A percentile compares a stretch with the other conserved stretches of the same genome.
These are phyloP conservation scores for Nemania sp. DNA, from an alignment of 2,329 filamentous ascomycete species.

Conservation along the genomic window DNA sequence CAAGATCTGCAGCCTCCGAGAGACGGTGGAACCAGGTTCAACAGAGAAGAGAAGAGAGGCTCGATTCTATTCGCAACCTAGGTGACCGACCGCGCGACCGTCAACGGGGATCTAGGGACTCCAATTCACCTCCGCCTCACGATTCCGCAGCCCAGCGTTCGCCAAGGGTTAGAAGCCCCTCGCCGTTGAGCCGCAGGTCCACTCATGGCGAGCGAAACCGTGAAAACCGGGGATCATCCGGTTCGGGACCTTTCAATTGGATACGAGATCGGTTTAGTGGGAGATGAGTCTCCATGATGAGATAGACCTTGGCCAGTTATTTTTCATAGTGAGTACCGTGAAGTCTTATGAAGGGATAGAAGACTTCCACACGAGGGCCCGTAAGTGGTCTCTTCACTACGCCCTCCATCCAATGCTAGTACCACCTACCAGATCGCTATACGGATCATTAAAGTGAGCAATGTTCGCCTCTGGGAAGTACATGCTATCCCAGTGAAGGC, in stretches of 20 bases:
- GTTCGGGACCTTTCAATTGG: conserved; percentile 49
- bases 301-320: neutral
- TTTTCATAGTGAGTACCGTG: neutral
- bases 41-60: conserved; percentile 28
- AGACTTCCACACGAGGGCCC: neutral
- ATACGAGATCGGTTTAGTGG: conserved; percentile 47
- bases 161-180: conserved; percentile 35
- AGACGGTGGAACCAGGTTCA: conserved; percentile 31
- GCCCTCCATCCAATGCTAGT: no score
- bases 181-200: conserved; percentile 32
- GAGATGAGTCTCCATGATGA: conserved; percentile 28
- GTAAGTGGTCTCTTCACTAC: neutral
- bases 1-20: conserved; percentile 24
- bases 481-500: neutral
- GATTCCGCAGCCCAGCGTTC: conserved; percentile 23
- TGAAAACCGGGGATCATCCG: conserved; percentile 41
- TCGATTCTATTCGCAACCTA: conserved; percentile 29
- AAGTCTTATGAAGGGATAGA: neutral
- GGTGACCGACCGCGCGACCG: conserved; percentile 21
- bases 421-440: no score
- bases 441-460: no score
- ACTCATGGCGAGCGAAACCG: conserved; percentile 37
- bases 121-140: conserved; percentile 35
- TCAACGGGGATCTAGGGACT: conserved; percentile 33
- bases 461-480: neutral